These are phyloP conservation scores for Turnera subulata DNA, from an alignment of 345 rosid genomes.

Conservation along the genomic window DNA sequence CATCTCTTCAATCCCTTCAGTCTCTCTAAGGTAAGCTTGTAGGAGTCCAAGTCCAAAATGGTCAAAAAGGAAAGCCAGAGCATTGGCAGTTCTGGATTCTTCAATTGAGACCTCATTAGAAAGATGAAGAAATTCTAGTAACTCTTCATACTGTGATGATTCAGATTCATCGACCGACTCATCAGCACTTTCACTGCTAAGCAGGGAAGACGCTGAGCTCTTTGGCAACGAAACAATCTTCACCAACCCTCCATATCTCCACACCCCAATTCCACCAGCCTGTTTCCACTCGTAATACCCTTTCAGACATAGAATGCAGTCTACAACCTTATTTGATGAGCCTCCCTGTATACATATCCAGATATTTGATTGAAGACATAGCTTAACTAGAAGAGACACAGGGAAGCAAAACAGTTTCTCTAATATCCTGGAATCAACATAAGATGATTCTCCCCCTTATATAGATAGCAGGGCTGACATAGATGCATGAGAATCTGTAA, in stretches of 20 bases:
- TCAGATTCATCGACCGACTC: slow-evolving; percentile 86
- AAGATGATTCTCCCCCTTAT: too few species aligned
- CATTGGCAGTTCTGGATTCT: slow-evolving; percentile 73
- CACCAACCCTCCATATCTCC: slow-evolving; percentile 98
- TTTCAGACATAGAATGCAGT: slow-evolving; percentile 92
- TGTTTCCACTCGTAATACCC: slow-evolving; percentile 95
- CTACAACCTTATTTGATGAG: slow-evolving; percentile 88
- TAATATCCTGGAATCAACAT: too few species aligned
- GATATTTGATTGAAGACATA: too few species aligned
- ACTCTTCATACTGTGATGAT: slow-evolving; percentile 81
- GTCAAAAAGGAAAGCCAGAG: slow-evolving; percentile 77
- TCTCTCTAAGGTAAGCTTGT: slow-evolving; percentile 71
- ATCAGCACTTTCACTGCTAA: slow-evolving; percentile 76
- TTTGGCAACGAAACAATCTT: slow-evolving; percentile 79
- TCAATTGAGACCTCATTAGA: slow-evolving; percentile 66
- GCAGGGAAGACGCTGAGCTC: slow-evolving; percentile 49
- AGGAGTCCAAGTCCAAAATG: slow-evolving; percentile 79
- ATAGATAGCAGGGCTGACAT: too few species aligned
- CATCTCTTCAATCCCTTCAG: slow-evolving; percentile 50
- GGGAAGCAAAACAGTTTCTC: too few species aligned
- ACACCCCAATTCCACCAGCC: slow-evolving; percentile 88
- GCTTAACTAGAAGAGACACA: too few species aligned
- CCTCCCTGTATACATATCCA: slow-evolving; percentile 59
- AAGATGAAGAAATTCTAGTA: slow-evolving; percentile 83
- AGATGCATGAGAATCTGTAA: too few species aligned